Evolutionary conservation across 1,139 yeast genomes (phyloP).

Genomic region (Pichia sp.): DNA sequence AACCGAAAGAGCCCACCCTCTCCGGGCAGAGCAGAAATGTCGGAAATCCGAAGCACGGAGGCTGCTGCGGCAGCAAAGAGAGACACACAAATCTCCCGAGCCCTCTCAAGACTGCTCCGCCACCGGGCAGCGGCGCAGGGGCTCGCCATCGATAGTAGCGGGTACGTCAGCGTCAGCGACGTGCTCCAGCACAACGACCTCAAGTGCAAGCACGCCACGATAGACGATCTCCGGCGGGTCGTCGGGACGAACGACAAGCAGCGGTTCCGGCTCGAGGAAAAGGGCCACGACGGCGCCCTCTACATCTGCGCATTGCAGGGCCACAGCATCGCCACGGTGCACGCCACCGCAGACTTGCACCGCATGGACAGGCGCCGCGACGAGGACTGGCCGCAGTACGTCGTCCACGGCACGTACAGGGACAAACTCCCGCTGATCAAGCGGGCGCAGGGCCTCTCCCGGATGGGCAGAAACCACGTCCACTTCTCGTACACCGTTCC

Average conservation of each 20-base stretch:
- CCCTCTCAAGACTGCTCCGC: constrained; percentile 69
- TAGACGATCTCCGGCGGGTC: constrained; percentile 54
- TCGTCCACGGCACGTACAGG: constrained; percentile 80
- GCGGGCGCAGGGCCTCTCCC: constrained; percentile 52
- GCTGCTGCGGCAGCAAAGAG: not conserved
- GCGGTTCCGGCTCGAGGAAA: constrained; percentile 48
- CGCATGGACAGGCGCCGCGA: constrained; percentile 12
- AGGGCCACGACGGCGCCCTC: constrained; percentile 23
- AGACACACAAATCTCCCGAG: constrained; percentile 54
- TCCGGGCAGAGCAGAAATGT: not conserved
- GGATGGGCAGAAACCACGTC: constrained; percentile 77
- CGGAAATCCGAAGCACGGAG: not conserved
- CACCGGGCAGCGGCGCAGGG: constrained; percentile 80
- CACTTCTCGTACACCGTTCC: constrained; percentile 60
- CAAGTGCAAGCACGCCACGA: constrained; percentile 49
- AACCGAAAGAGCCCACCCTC: too few species aligned
- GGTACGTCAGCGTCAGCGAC: constrained; percentile 54
- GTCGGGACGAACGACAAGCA: constrained; percentile 67
- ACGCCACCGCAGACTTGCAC: constrained; percentile 44
- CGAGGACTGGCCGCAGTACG: constrained; percentile 37
- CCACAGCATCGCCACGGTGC: constrained; percentile 54
- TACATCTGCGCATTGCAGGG: constrained; percentile 89
- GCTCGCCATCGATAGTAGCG: constrained; percentile 58
- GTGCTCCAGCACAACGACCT: constrained; percentile 56
- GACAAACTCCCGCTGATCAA: constrained; percentile 48